phyloP scores from a whole-genome alignment of 2,329 filamentous ascomycete genomes.

The Pseudogymnoascus sp. region DNA sequence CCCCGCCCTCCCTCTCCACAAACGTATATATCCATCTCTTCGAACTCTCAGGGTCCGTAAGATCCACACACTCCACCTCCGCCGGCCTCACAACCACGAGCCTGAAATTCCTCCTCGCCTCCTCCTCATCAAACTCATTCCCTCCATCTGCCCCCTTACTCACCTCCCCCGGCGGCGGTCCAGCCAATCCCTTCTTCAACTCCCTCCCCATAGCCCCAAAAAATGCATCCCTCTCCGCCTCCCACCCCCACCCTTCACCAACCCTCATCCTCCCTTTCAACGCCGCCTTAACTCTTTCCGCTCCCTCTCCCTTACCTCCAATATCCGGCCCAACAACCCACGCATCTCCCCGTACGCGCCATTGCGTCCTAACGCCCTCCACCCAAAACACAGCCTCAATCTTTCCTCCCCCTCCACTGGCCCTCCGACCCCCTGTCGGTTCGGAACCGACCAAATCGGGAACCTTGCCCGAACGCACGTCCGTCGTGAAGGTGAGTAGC shows the following conservation, averaged over 20 bases:
- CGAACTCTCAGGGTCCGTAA: conserved; percentile 46
- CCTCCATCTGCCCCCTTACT: conserved; percentile 22
- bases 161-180: conserved; percentile 55
- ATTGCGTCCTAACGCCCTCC: conserved; percentile 57
- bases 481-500: conserved; percentile 75
- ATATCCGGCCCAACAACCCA: conserved; percentile 68
- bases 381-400: conserved; percentile 86
- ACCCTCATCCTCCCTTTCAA: conserved; percentile 57
- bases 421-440: conserved; percentile 36
- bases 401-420: conserved; percentile 55
- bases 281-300: conserved; percentile 50
- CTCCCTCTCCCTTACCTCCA: conserved; percentile 44
- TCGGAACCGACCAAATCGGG: conserved; percentile 54
- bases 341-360: conserved; percentile 70
- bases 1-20: conserved; percentile 41
- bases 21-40: conserved; percentile 51
- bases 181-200: conserved; percentile 61
- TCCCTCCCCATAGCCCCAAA: background rate
- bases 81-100: conserved; percentile 79
- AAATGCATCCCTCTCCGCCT: conserved; percentile 24
- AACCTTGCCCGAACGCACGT: conserved; percentile 79
- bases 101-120: conserved; percentile 59
- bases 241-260: conserved; percentile 21
- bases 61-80: conserved; percentile 55
- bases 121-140: conserved; percentile 42